Evolutionary conservation across 2,329 filamentous ascomycete genomes (phyloP).

Genomic region (Chrysoporthe puriensis): DNA sequence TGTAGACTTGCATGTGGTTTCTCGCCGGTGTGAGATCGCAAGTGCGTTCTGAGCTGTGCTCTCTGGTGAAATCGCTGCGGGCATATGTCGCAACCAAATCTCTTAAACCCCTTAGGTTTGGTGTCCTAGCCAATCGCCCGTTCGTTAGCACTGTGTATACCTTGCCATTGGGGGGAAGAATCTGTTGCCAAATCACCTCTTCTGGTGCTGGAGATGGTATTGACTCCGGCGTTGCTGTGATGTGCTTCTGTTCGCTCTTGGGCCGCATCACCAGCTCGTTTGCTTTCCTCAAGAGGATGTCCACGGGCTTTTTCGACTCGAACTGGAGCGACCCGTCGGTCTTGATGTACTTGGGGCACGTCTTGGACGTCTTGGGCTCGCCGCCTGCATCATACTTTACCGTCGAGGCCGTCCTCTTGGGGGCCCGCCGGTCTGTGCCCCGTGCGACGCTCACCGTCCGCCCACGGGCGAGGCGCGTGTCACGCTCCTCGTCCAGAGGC

Average conservation of each 20-base stretch:
- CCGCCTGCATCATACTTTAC: conserved; percentile 30
- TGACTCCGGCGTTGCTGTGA: conserved; percentile 6
- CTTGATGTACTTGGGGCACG: conserved; percentile 21
- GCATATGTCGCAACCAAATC: conserved; percentile 74
- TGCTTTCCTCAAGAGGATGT: conserved; percentile 22
- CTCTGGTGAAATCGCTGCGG: conserved; percentile 86
- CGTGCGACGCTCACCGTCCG: conserved; percentile 35
- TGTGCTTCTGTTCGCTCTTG: background rate
- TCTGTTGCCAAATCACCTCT: conserved; percentile 8
- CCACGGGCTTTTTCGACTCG: conserved; percentile 21
- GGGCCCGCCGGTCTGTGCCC: conserved; percentile 30
- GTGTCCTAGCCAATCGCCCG: conserved; percentile 19
- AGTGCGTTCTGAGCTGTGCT: conserved; percentile 90
- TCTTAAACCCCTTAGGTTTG: conserved; percentile 48
- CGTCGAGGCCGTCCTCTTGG: conserved; percentile 41
- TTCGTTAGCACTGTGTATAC: background rate
- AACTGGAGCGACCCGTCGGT: conserved; percentile 23
- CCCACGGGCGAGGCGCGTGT: conserved; percentile 27
- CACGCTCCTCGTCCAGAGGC: conserved; percentile 37
- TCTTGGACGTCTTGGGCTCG: conserved; percentile 22
- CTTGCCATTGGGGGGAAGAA: background rate
- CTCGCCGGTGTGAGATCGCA: conserved; percentile 82
- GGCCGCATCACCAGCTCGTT: conserved; percentile 8
- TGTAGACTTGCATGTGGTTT: conserved; percentile 80
- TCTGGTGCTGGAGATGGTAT: conserved; percentile 9